Conservation (phyloP, 805 yeast species). For the Debaryomyces hansenii region DNA sequence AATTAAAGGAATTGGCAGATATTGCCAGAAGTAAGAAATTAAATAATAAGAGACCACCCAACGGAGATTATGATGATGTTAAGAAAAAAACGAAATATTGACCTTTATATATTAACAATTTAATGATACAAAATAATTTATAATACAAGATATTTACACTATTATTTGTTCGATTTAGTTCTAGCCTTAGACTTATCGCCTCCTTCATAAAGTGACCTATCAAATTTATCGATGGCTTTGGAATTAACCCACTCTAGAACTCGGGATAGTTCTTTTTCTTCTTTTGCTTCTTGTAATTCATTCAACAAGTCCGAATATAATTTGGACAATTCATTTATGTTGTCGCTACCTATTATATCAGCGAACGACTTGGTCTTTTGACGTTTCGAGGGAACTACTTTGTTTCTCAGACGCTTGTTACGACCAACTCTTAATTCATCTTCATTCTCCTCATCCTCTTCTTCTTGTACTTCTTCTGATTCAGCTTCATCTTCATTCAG, state of each 20-base stretch:
- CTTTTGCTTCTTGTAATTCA: conserved; percentile 30
- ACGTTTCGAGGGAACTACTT: conserved; percentile 33
- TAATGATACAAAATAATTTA: conserved; percentile 2
- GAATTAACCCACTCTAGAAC: conserved; percentile 65
- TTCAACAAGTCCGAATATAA: conserved; percentile 25
- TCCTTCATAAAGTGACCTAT: conserved; percentile 59
- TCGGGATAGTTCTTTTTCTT: conserved; percentile 43
- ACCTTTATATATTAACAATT: not conserved
- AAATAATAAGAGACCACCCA: conserved; percentile 7
- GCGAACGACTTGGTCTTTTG: conserved; percentile 28
- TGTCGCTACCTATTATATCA: conserved; percentile 29
- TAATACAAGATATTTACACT: conserved; percentile 5
- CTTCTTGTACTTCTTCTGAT: conserved; percentile 13
- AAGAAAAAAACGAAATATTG: conserved; percentile 11
- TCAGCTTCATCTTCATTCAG: not conserved
- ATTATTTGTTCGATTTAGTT: not conserved
- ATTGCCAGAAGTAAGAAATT: conserved; percentile 20
- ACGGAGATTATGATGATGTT: conserved; percentile 2
- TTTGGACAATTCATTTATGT: conserved; percentile 22
- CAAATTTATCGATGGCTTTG: conserved; percentile 51
- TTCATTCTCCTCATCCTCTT: conserved; percentile 36
- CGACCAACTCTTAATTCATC: conserved; percentile 22
- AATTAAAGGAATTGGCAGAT: conserved; percentile 29
- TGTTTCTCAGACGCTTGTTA: conserved; percentile 31
- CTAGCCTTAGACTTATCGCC: conserved; percentile 33